Evolutionary conservation across 352 stramenopile species (phyloP), one percentile per base, ranked within the genome.

Genomic region (Pythium oligandrum): DNA sequence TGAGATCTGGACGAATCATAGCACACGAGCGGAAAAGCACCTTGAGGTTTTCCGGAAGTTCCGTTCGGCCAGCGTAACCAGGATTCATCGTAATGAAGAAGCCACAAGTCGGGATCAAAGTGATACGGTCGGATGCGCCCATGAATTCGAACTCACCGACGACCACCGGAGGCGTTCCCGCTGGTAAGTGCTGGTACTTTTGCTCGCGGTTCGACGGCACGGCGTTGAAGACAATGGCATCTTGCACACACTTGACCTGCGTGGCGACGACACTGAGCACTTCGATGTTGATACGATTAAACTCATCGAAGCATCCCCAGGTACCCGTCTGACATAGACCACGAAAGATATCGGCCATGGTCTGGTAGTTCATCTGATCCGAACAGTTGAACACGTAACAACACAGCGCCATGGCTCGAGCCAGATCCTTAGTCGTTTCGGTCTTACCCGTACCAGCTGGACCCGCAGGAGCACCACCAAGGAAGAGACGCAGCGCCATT

Each of bases 31-130:
- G 83, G 69, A 95, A 95, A n/a, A 97, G 70, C 57, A 94, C 86
- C 54, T 97, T 97, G 1, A 97, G 57, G 48, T 96, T 97, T 48
- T 94, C 86, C 4, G 86, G 86, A 4, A 97, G 71, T 50, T 97
- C 83, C 0, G 81, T 93, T 3, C 83, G 81, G 8, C 82, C 92
- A 8, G 88, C 88, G 51, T 98, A 98, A 5, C 92, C 92, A 6
- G 91, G 92, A 68, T 98, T 98, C 92, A 98, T 98, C 6, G 92
- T 98, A 57, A 98, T 98, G 64, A 97, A 98, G 66, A 97, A 96
- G 4, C 90, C 90, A 45, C 84, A 94, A 1, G 83, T 95, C 8
- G 84, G 84, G 39, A 95, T 93, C 33, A 95, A 55, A 4, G 81
- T 92, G 59, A 93, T 93, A 5, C 81, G 75, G 48, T 95, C 85